Percentiles rank a stretch among this genome's conserved stretches.
Evolutionary conservation across 208 protist species (phyloP).

Genomic region (Polymyxa betae): DNA sequence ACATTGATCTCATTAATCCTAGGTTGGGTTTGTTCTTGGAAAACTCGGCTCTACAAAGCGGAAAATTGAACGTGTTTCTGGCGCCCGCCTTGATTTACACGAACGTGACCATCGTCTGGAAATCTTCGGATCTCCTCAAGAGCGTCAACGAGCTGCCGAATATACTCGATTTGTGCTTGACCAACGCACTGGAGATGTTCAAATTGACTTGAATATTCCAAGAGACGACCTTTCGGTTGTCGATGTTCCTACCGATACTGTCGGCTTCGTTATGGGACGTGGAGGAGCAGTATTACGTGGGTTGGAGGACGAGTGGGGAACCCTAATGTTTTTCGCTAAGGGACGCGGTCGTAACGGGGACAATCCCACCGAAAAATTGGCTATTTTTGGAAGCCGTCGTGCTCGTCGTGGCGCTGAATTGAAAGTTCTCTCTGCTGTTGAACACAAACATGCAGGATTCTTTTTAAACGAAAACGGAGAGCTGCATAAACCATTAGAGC

Average conservation of each 20-base stretch:
- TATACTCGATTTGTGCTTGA: constrained; percentile 62
- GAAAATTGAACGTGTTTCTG: constrained; percentile 63
- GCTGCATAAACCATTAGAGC: constrained; percentile 2
- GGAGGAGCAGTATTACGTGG: constrained; percentile 59
- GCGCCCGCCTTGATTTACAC: constrained; percentile 56
- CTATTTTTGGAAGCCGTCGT: constrained; percentile 60
- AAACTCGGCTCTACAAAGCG: constrained; percentile 63
- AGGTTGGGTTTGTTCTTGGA: constrained; percentile 62
- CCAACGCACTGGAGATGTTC: constrained; percentile 60
- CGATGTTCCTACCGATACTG: constrained; percentile 57
- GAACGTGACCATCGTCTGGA: constrained; percentile 58
- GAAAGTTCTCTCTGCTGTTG: constrained; percentile 58
- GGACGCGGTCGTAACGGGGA: constrained; percentile 16
- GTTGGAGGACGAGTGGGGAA: constrained; percentile 66
- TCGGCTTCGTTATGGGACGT: constrained; percentile 62
- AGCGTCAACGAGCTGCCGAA: constrained; percentile 52
- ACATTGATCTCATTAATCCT: not conserved
- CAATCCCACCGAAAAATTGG: constrained; percentile 58
- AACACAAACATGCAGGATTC: constrained; percentile 46
- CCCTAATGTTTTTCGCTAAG: constrained; percentile 66
- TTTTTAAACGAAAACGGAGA: constrained; percentile 37
- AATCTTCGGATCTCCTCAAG: constrained; percentile 53
- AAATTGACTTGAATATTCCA: constrained; percentile 51
- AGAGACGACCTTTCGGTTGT: constrained; percentile 62
- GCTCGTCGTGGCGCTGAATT: constrained; percentile 57